phyloP scores from a whole-genome alignment of 805 yeast genomes.

The Ogataea polymorpha region DNA sequence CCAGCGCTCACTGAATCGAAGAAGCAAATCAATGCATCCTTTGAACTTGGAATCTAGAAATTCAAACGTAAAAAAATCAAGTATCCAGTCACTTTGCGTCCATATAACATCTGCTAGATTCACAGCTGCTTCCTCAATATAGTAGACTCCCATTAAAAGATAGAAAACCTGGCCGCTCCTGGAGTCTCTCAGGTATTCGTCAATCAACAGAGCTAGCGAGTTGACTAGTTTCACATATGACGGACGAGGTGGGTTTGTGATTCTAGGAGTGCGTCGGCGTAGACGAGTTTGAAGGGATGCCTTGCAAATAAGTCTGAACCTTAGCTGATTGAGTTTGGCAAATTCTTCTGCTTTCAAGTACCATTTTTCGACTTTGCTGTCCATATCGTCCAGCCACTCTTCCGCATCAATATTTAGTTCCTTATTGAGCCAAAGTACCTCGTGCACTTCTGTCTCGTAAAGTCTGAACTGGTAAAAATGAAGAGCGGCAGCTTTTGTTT shows the following conservation, averaged over 20 bases:
- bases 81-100: conserved; percentile 14
- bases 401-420: conserved; percentile 8
- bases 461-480: conserved; percentile 16
- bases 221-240: conserved; percentile 14
- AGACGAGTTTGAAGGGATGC: conserved; percentile 14
- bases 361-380: conserved; percentile 14
- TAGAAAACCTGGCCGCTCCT: conserved; percentile 13
- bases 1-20: conserved; percentile 15
- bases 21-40: conserved; percentile 8
- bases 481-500: conserved; percentile 17
- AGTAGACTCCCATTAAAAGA: conserved; percentile 16
- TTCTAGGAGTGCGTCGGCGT: conserved; percentile 15
- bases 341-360: conserved; percentile 16
- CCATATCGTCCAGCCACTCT: conserved; percentile 13
- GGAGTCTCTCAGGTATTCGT: conserved; percentile 16
- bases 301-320: conserved; percentile 15
- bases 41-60: conserved; percentile 12
- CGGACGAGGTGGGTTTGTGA: conserved; percentile 9
- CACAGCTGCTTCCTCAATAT: conserved; percentile 14
- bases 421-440: conserved; percentile 14
- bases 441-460: conserved; percentile 16
- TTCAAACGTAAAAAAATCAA: conserved; percentile 11
- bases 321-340: conserved; percentile 15
- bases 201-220: conserved; percentile 10
- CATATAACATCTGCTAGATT: conserved; percentile 15